Conservation (phyloP, 1,139 yeast genomes). For the Fermentozyma sake region DNA sequence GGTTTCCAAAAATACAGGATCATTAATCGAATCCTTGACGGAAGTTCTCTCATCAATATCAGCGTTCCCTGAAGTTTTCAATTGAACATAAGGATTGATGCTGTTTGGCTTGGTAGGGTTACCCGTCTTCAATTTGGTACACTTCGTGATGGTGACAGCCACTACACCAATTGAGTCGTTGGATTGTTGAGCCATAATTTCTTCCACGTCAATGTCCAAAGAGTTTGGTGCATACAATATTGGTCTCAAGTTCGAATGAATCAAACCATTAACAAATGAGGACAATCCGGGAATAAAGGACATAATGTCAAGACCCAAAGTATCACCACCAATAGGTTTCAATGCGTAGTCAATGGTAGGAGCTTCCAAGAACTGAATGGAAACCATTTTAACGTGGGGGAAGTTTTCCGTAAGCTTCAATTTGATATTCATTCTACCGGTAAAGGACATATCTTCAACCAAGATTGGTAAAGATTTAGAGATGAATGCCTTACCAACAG, state of each 20-base stretch:
- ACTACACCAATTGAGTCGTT: constrained; percentile 67
- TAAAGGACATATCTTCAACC: constrained; percentile 73
- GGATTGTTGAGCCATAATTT: constrained; percentile 55
- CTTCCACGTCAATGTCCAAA: constrained; percentile 69
- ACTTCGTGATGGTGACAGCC: constrained; percentile 57
- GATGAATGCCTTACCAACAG: constrained; percentile 73
- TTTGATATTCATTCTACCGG: constrained; percentile 67
- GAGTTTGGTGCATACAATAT: constrained; percentile 82
- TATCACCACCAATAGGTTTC: constrained; percentile 87
- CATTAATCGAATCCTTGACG: constrained; percentile 49
- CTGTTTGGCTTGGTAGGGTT: constrained; percentile 37
- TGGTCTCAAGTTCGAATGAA: constrained; percentile 69
- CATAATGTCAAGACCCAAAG: constrained; percentile 79
- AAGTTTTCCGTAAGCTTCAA: constrained; percentile 57
- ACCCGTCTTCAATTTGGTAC: constrained; percentile 43
- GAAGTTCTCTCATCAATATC: constrained; percentile 47
- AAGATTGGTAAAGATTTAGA: constrained; percentile 70
- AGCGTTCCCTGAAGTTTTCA: constrained; percentile 43
- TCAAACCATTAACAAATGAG: constrained; percentile 63
- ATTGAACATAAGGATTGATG: constrained; percentile 58
- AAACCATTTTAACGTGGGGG: constrained; percentile 71
- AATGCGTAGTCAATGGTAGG: constrained; percentile 73
- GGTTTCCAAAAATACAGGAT: constrained; percentile 65
- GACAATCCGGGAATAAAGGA: constrained; percentile 76
- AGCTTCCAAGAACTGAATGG: constrained; percentile 69